phyloP scores from a whole-genome alignment of 2,329 filamentous ascomycete genomes.

The Fusarium goolgardi region DNA sequence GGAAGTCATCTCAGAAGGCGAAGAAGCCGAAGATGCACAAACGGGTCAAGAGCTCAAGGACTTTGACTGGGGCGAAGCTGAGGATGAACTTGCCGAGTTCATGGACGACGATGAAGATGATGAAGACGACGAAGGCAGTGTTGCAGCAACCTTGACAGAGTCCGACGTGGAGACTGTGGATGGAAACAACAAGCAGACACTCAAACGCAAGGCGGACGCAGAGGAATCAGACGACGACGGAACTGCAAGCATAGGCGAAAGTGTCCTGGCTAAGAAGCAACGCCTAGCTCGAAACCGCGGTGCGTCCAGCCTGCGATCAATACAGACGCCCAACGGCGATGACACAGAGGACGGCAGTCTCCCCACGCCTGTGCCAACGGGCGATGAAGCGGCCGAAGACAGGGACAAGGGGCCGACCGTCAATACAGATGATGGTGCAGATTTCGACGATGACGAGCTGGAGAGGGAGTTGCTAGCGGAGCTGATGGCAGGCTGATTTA shows the following conservation, averaged over 20 bases:
- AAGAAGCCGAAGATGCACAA: slow-evolving; percentile 49
- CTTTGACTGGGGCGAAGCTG: slow-evolving; percentile 72
- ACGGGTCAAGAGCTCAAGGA: slow-evolving; percentile 61
- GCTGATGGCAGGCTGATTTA: slow-evolving; percentile 57
- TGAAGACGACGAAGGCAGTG: slow-evolving; percentile 51
- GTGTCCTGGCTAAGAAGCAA: slow-evolving; percentile 63
- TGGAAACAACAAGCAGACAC: slow-evolving; percentile 45
- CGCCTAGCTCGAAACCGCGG: slow-evolving; percentile 59
- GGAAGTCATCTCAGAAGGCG: slow-evolving; percentile 48
- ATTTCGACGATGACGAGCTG: slow-evolving; percentile 66
- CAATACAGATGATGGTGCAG: slow-evolving; percentile 51
- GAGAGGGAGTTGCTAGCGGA: slow-evolving; percentile 73
- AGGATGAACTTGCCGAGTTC: slow-evolving; percentile 82
- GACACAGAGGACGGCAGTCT: slow-evolving; percentile 53
- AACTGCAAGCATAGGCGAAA: slow-evolving; percentile 50
- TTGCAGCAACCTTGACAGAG: slow-evolving; percentile 39
- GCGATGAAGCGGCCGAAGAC: slow-evolving; percentile 49
- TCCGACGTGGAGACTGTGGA: slow-evolving; percentile 48
- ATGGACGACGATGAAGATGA: slow-evolving; percentile 67
- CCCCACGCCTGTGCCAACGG: slow-evolving; percentile 55
- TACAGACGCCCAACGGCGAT: slow-evolving; percentile 56
- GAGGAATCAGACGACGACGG: slow-evolving; percentile 52
- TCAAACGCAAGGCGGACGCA: slow-evolving; percentile 52
- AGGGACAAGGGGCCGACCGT: slow-evolving; percentile 48
- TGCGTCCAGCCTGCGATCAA: slow-evolving; percentile 60